These are phyloP conservation scores for Rhodotorula sphaerocarpa DNA, from an alignment of 768 basidiomycete species.

Conservation along the genomic window DNA sequence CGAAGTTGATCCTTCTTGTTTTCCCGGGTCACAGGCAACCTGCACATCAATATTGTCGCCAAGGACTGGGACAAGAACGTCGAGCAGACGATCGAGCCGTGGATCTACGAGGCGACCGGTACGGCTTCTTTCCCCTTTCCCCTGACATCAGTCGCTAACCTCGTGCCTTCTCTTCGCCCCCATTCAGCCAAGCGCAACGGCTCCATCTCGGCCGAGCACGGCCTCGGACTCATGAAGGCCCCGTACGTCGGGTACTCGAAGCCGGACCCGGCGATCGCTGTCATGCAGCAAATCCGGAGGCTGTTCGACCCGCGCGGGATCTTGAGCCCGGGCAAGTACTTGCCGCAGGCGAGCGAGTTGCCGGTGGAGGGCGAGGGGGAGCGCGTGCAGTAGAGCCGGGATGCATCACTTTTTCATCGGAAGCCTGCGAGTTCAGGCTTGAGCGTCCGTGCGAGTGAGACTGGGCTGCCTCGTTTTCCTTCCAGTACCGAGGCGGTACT, in stretches of 20 bases:
- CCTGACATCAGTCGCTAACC: background rate
- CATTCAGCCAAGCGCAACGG: slow-evolving; percentile 54
- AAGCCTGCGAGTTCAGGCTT: too few species aligned
- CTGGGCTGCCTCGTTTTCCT: too few species aligned
- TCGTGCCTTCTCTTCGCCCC: too few species aligned
- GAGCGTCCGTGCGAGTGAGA: too few species aligned
- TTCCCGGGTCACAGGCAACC: slow-evolving; percentile 53
- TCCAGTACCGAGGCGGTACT: too few species aligned
- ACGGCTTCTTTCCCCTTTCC: slow-evolving; percentile 24
- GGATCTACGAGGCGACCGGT: slow-evolving; percentile 76
- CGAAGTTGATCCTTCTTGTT: background rate
- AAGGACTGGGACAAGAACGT: slow-evolving; percentile 73
- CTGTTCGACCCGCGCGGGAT: slow-evolving; percentile 84
- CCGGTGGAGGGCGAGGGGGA: slow-evolving; percentile 9
- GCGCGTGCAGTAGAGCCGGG: slow-evolving; percentile 2
- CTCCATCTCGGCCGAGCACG: slow-evolving; percentile 94
- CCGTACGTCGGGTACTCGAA: slow-evolving; percentile 80
- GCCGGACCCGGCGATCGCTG: slow-evolving; percentile 62
- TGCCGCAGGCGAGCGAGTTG: slow-evolving; percentile 7
- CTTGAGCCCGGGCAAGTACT: slow-evolving; percentile 60
- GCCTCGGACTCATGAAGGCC: slow-evolving; percentile 83
- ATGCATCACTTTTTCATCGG: background rate
- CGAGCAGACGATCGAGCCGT: slow-evolving; percentile 81
- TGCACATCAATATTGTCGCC: slow-evolving; percentile 87
- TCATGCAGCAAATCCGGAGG: slow-evolving; percentile 83